Base-by-base conservation (phyloP, 1,139 yeast species). In the Meyerozyma athensensis region DNA sequence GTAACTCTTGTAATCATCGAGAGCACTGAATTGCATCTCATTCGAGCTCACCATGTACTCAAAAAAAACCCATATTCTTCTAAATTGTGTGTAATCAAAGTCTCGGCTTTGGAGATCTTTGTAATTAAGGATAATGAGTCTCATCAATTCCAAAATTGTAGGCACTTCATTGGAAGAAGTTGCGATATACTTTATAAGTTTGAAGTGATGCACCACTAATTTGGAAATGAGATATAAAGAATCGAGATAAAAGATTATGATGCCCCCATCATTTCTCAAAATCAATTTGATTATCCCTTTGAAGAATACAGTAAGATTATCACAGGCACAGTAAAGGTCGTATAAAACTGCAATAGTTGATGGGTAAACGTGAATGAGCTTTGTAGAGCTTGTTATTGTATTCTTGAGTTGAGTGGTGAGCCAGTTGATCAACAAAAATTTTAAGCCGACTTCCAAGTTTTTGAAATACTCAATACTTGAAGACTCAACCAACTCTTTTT, bases 401-500 rank as follows among this genome's bases (percentile, higher is more conserved):
- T 44, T 35, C 38, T 65, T 65, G 13, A 74, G 48, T 38, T 68
- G 71, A 20, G 58, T 59, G 1, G 75, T 68, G 16, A 70, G 48
- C 68, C 72, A 63, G 43, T 70, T 72, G 2, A 69, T 59, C 3
- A 73, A 49, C 19, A 71, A 57, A 40, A 70, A 68, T 41, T 63
- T 66, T 18, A 69, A 49, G 0, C 80, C 80, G 13, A 67, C 66
- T 17, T 58, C 57, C 19, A 67, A 46, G 9, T 43, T 45, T 5
- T 47, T 40, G 12, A 65, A 41, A 16, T 50, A 48, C 10, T 37
- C 40, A 9, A 52, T 38, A 1, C 43, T 35, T 1, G 47, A 43
- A 12, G 37, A 38, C 4, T 34, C 36, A 13, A 43, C 47, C 30
- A 48, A 48, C 10, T 41, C 41, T 18, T 6, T 7, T 18, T 28